A percentile compares a stretch with the other conserved stretches of the same genome.
phyloP scores from a whole-genome alignment of 2,329 filamentous ascomycete species.

The Camillea tinctor region DNA sequence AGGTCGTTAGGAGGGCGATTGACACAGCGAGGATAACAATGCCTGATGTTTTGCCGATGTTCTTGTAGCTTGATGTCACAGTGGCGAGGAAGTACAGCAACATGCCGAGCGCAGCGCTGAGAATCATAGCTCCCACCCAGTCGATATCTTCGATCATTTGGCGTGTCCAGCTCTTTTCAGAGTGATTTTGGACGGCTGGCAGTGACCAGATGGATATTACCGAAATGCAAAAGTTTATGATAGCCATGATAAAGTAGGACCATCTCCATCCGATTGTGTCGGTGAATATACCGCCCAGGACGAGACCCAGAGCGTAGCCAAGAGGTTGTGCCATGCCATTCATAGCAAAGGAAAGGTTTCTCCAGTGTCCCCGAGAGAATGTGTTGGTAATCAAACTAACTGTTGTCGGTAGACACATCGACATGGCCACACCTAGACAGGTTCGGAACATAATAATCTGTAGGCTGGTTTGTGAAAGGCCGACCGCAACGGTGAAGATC shows the following conservation, averaged over 20 bases:
- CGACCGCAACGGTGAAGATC: slow-evolving; percentile 13
- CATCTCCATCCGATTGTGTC: slow-evolving; percentile 38
- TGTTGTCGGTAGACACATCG: slow-evolving; percentile 21
- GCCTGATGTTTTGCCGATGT: slow-evolving; percentile 38
- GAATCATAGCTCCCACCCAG: slow-evolving; percentile 44
- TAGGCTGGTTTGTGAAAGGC: slow-evolving; percentile 8
- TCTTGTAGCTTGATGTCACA: slow-evolving; percentile 36
- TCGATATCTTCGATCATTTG: slow-evolving; percentile 38
- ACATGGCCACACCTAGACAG: slow-evolving; percentile 14
- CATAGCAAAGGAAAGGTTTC: slow-evolving; percentile 30
- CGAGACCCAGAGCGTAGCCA: slow-evolving; percentile 39
- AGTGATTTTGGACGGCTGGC: slow-evolving; percentile 23
- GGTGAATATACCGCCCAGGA: slow-evolving; percentile 40
- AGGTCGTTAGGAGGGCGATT: slow-evolving; percentile 40
- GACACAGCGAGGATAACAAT: slow-evolving; percentile 42
- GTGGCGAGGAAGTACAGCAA: slow-evolving; percentile 45
- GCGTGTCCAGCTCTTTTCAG: slow-evolving; percentile 10
- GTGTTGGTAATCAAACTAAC: slow-evolving; percentile 13
- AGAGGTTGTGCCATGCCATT: slow-evolving; percentile 38
- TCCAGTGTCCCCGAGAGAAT: slow-evolving; percentile 12
- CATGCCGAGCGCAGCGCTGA: slow-evolving; percentile 38
- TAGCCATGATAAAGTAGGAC: slow-evolving; percentile 31
- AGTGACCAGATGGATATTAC: slow-evolving; percentile 25
- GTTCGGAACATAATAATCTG: slow-evolving; percentile 20
- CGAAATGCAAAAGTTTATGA: slow-evolving; percentile 28